phyloP scores from a whole-genome alignment of 164 flowering plant genomes.

The Umbilicus rupestris region DNA sequence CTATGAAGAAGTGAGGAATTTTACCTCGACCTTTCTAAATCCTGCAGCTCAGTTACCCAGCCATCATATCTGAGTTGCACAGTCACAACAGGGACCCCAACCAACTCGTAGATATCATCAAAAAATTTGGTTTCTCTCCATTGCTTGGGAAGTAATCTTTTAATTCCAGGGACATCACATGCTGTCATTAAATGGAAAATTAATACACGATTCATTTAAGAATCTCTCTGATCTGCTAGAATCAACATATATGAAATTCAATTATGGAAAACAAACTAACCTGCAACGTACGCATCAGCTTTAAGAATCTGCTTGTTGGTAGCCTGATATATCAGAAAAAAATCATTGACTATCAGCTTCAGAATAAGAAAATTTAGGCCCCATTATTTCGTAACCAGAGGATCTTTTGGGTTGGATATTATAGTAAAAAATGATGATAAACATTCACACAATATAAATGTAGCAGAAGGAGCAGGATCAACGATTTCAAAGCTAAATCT shows the following conservation, averaged over 20 bases:
- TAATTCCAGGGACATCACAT: slow-evolving; percentile 98
- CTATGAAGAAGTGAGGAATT: slow-evolving; percentile 7
- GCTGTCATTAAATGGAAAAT: slow-evolving; percentile 38
- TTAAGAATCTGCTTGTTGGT: slow-evolving; percentile 66
- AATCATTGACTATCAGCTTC: neutral
- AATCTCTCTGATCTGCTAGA: neutral
- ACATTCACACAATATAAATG: neutral
- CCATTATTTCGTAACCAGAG: neutral
- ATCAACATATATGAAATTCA: slow-evolving; percentile 6
- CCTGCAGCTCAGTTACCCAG: slow-evolving; percentile 93
- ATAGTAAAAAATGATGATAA: neutral
- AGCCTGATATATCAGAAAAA: slow-evolving; percentile 42
- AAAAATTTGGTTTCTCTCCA: slow-evolving; percentile 82
- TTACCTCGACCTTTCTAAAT: slow-evolving; percentile 75
- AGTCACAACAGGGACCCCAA: slow-evolving; percentile 94
- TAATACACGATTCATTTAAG: neutral
- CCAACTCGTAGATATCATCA: slow-evolving; percentile 69
- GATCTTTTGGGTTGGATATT: neutral
- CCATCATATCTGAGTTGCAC: slow-evolving; percentile 97
- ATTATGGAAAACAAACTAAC: slow-evolving; percentile 27
- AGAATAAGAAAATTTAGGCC: neutral
- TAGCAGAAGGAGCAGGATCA: neutral
- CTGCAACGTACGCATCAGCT: slow-evolving; percentile 99
- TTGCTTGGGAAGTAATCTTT: slow-evolving; percentile 67
- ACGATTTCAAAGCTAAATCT: neutral